phyloP scores from a whole-genome alignment of 179 eudicot species.

The Vitellaria paradoxa region DNA sequence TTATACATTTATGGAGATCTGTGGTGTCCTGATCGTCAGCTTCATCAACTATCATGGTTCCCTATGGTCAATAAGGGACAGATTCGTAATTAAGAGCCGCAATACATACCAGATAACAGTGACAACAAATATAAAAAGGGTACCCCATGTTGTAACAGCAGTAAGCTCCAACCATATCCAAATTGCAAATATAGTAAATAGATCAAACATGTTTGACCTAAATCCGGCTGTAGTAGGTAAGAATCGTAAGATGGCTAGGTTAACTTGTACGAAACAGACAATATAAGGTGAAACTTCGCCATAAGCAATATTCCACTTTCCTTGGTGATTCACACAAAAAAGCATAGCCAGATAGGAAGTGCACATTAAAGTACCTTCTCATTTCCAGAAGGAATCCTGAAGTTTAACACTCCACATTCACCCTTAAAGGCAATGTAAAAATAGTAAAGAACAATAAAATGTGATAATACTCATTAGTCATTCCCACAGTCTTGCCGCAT shows the following conservation, averaged over 20 bases:
- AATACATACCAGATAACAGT: neutral
- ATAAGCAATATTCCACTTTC: neutral
- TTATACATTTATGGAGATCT: conserved; percentile 82
- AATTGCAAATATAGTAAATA: neutral
- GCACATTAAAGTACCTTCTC: neutral
- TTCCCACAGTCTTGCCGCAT: too few relatives aligned
- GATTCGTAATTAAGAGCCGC: neutral
- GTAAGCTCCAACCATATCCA: neutral
- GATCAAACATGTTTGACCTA: neutral
- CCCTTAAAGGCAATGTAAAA: neutral
- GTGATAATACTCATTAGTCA: too few relatives aligned
- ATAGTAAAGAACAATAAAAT: too few relatives aligned
- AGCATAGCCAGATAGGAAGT: neutral
- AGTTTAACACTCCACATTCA: neutral
- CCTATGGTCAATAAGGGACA: conserved; percentile 40
- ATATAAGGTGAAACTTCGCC: neutral
- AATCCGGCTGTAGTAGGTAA: neutral
- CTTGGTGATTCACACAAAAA: neutral
- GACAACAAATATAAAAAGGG: neutral
- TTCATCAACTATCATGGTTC: conserved; percentile 65
- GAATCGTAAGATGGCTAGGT: neutral
- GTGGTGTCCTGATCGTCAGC: conserved; percentile 92
- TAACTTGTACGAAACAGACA: neutral
- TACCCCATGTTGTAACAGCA: neutral
- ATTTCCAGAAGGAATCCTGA: neutral